Base-by-base conservation (phyloP, 495 filamentous ascomycete species). In the Penicillium flavigenum region DNA sequence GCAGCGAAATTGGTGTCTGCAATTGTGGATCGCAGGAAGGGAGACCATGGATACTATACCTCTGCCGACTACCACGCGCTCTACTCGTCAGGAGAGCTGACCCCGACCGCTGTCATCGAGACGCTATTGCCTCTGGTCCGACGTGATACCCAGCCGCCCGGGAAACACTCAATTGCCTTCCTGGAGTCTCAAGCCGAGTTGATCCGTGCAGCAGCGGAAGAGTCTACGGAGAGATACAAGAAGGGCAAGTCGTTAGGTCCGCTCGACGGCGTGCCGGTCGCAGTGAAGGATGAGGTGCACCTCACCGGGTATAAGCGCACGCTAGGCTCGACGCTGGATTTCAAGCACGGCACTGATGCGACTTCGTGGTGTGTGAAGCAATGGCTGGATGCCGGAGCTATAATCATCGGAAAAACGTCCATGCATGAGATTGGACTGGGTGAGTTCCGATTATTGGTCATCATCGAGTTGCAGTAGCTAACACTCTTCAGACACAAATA, bases 341-440 rank as follows among this genome's bases (percentile, higher is more conserved):
- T 84, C 52, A 72, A 79, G 19, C 78, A 78, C 47, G 75, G 75
- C 5, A 61, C 57, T 12, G 63, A 76, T 52, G 76, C 57, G 3
- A 89, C 86, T 2, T 80, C 79, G 9, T 96, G 90, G 89, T 90
- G 88, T 59, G 83, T 92, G 22, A 78, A 77, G 67, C 83, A 89
- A 73, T 82, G 88, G 74, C 78, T 87, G 61, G 87, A 94, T 45
- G 86, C 84, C 0, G 93, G 93, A 2, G 92, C 86, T 11, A 81
- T 97, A 41, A 77, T 96, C 19, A 68, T 96, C 51, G 93, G 91
- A 12, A 96, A 95, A 73, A 81, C 85, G 27, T 92, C 84, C 41
- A 96, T 97, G 93, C 92, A 97, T 71, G 92, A 98, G 73, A 69
- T 95, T 7, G 93, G 93, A 4, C 73, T 88, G 31, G 85, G 84